Percentiles rank a stretch among this genome's conserved stretches.
These are phyloP conservation scores for Suillus paluster DNA, from an alignment of 768 basidiomycete genomes.

Conservation along the genomic window DNA sequence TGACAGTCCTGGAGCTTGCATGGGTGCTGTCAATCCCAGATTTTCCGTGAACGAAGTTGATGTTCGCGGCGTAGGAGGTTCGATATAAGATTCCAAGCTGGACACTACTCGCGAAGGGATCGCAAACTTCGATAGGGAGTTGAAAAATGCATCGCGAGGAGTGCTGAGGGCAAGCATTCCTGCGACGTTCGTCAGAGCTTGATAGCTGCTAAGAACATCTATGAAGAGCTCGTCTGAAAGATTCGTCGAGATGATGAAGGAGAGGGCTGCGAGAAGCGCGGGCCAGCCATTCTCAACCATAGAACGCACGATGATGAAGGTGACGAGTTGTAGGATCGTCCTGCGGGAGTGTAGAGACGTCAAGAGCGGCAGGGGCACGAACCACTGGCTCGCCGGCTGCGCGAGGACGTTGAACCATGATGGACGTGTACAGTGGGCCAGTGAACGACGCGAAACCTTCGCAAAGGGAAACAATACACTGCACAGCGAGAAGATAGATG, in stretches of 20 bases:
- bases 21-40: constrained; percentile 57
- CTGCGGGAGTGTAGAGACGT: constrained; percentile 56
- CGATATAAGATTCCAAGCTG: constrained; percentile 66
- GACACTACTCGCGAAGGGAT: constrained; percentile 92
- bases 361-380: constrained; percentile 75
- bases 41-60: constrained; percentile 65
- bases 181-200: constrained; percentile 84
- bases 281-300: constrained; percentile 94
- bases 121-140: constrained; percentile 85
- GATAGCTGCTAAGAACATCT: constrained; percentile 81
- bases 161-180: constrained; percentile 88
- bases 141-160: constrained; percentile 92
- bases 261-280: constrained; percentile 85
- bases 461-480: constrained; percentile 84
- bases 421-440: constrained; percentile 72
- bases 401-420: constrained; percentile 69
- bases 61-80: constrained; percentile 64
- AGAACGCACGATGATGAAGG: constrained; percentile 64
- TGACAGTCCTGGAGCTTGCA: constrained; percentile 74
- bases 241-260: constrained; percentile 88
- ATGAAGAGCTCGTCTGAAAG: constrained; percentile 92
- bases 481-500: constrained; percentile 88
- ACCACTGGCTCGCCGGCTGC: constrained; percentile 65
- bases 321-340: constrained; percentile 59
- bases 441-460: constrained; percentile 82